Base-by-base conservation (phyloP, 805 yeast genomes). In the Ogataea saltuana region DNA sequence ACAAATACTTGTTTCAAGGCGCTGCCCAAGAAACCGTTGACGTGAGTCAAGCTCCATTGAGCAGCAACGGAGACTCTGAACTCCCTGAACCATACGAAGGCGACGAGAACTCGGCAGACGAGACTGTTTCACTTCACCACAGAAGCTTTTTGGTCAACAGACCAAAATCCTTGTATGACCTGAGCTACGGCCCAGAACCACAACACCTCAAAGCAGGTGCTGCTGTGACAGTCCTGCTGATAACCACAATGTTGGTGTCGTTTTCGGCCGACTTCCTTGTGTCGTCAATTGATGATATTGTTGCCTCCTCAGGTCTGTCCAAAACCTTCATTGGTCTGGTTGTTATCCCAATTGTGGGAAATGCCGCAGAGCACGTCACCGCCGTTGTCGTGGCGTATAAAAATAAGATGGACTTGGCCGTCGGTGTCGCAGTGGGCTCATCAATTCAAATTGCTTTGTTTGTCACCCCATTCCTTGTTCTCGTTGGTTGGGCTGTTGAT, bases 361-460 rank as follows among this genome's bases (percentile, higher is more conserved):
- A 93, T 59, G 99, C 99, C 3, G 98, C 98, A 10, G 99, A 93
- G 66, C 99, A 93, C 65, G 98, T 88, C 40, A 93, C 99, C 15
- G 96, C 98, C 3, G 85, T 93, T 27, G 77, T 88, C 49, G 98
- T 93, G 37, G 98, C 99, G 17, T 80, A 82, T 76, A 89, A 89
- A 68, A 88, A 93, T 67, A 93, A 93, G 69, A 93, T 93, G 97
- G 98, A 93, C 64, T 76, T 93, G 46, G 97, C 99, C 11, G 78
- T 93, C 54, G 96, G 97, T 45, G 98, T 93, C 35, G 98, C 99
- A 2, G 83, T 93, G 47, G 99, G 99, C 16, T 86, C 96, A 1
- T 88, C 97, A 3, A 77, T 93, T 65, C 99, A 93, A 67, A 90
- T 93, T 57, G 95, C 99, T 2, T 69, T 93, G 44, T 91, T 93